Evolutionary conservation across 768 basidiomycete genomes (phyloP).

Genomic region (Tricholoma sp.): DNA sequence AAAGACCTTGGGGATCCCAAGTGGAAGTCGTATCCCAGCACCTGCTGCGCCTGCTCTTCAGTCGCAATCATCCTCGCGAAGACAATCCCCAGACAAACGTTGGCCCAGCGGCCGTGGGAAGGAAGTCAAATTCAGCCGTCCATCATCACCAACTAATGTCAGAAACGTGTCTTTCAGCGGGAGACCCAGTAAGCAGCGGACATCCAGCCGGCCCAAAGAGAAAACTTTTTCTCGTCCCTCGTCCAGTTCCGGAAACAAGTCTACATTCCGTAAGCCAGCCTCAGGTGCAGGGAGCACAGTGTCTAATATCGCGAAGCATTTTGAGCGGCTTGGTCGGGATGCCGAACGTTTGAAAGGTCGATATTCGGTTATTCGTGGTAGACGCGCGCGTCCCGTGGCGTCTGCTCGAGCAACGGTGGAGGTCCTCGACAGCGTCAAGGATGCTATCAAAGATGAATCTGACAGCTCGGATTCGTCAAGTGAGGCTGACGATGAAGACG

Average conservation of each 20-base stretch:
- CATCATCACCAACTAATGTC: slow-evolving; percentile 39
- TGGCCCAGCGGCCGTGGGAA: slow-evolving; percentile 27
- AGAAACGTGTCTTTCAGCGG: slow-evolving; percentile 23
- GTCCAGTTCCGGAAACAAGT: slow-evolving; percentile 38
- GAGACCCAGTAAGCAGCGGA: slow-evolving; percentile 34
- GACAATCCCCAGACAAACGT: slow-evolving; percentile 73
- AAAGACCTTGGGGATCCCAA: slow-evolving; percentile 34
- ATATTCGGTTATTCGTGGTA: slow-evolving; percentile 82
- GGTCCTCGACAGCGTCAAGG: slow-evolving; percentile 83
- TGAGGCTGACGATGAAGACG: slow-evolving; percentile 53
- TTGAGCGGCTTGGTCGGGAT: slow-evolving; percentile 77
- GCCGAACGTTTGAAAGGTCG: slow-evolving; percentile 69
- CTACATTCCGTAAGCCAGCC: slow-evolving; percentile 50
- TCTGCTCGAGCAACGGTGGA: slow-evolving; percentile 85
- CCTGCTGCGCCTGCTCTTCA: slow-evolving; percentile 45
- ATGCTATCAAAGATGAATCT: slow-evolving; percentile 82
- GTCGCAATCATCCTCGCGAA: slow-evolving; percentile 57
- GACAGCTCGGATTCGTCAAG: slow-evolving; percentile 64
- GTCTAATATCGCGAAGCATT: slow-evolving; percentile 84
- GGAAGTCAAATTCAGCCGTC: slow-evolving; percentile 39
- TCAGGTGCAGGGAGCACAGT: slow-evolving; percentile 62
- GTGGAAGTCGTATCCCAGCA: slow-evolving; percentile 47
- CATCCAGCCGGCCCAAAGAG: slow-evolving; percentile 34
- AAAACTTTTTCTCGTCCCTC: slow-evolving; percentile 40
- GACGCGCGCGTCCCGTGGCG: slow-evolving; percentile 85